Conservation (phyloP, 768 basidiomycete genomes). For the Amanita exitialis region DNA sequence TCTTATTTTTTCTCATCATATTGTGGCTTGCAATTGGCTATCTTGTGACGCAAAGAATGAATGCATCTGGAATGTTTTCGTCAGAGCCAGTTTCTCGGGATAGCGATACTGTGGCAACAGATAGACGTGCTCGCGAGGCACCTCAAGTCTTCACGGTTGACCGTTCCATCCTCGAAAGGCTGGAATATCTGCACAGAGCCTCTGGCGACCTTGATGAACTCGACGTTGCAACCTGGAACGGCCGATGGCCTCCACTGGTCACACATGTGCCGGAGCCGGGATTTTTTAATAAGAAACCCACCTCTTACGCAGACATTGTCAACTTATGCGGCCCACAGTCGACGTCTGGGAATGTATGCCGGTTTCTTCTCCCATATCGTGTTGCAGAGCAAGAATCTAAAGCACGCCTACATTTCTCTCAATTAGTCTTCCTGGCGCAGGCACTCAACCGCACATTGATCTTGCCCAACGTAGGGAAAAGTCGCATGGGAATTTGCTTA, state of each 20-base stretch:
- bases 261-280: constrained; percentile 21
- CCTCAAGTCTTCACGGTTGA: constrained; percentile 13
- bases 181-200: constrained; percentile 14
- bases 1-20: not conserved
- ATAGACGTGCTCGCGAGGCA: not conserved
- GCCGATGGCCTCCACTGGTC: constrained; percentile 22
- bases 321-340: not conserved
- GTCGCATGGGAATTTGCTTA: constrained; percentile 42
- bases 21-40: not conserved
- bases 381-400: constrained; percentile 52
- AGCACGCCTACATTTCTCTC: constrained; percentile 42
- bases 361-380: constrained; percentile 38
- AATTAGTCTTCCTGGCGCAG: constrained; percentile 38
- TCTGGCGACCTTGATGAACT: constrained; percentile 8
- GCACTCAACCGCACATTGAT: constrained; percentile 46
- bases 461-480: constrained; percentile 50
- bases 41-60: not conserved
- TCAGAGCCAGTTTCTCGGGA: not conserved
- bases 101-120: not conserved
- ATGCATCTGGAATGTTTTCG: not conserved
- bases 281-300: not conserved
- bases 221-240: constrained; percentile 1
- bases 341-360: constrained; percentile 17
- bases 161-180: constrained; percentile 16
- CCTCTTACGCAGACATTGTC: not conserved